A percentile compares a stretch with the other conserved stretches of the same genome.
These are phyloP conservation scores for Candida palmyrensis DNA, from an alignment of 805 yeast genomes.

Conservation along the genomic window DNA sequence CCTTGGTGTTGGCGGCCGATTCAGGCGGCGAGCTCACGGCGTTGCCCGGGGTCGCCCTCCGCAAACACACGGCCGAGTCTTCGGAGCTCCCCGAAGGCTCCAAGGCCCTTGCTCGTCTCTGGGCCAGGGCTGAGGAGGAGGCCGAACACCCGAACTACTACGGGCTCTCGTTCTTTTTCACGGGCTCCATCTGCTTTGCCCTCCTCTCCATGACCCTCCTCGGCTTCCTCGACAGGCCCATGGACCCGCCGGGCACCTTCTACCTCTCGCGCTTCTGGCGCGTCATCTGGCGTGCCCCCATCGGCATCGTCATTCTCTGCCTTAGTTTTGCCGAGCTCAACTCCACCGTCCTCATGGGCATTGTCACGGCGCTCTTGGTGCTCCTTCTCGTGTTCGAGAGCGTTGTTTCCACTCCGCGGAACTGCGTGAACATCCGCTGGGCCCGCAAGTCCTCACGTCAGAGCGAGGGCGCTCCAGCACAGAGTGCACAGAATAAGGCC, in stretches of 20 bases:
- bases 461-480: background rate
- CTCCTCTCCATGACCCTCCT: conserved; percentile 33
- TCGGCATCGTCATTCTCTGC: conserved; percentile 34
- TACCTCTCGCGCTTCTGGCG: conserved; percentile 31
- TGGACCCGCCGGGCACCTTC: conserved; percentile 32
- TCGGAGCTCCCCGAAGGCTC: background rate
- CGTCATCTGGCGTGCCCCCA: conserved; percentile 36
- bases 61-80: background rate
- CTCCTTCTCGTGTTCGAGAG: conserved; percentile 35
- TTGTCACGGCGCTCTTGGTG: conserved; percentile 30
- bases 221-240: conserved; percentile 41
- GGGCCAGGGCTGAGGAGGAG: conserved; percentile 3
- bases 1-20: conserved; percentile 53
- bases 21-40: conserved; percentile 47
- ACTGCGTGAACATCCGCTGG: conserved; percentile 4
- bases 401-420: conserved; percentile 20
- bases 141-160: conserved; percentile 29
- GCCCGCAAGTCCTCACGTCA: no score
- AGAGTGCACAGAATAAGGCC: conserved; percentile 1
- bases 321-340: conserved; percentile 40
- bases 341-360: conserved; percentile 38
- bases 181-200: conserved; percentile 48
- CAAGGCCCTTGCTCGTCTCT: background rate
- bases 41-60: conserved; percentile 14
- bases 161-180: conserved; percentile 45